A percentile compares a stretch with the other conserved stretches of the same genome.
These are phyloP conservation scores for Dryas integrifolia DNA, from an alignment of 331 rosid genomes.

Conservation along the genomic window DNA sequence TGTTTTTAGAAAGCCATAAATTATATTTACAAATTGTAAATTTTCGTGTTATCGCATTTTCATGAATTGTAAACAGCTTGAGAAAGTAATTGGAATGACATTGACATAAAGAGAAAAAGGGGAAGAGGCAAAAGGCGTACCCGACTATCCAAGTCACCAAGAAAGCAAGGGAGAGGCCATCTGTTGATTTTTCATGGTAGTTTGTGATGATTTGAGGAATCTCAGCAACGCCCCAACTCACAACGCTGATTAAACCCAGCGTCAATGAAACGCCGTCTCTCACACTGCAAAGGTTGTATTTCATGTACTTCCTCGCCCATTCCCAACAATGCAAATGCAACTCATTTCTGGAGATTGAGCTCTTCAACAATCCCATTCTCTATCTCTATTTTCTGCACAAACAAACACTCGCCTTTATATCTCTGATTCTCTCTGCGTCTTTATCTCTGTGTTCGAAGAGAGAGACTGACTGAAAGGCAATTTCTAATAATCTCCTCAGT, in stretches of 20 bases:
- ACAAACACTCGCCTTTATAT: no score
- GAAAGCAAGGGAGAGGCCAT: constrained; percentile 69
- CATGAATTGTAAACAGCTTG: no score
- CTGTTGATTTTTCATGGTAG: constrained; percentile 53
- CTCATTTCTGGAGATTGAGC: neutral
- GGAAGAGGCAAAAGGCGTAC: constrained; percentile 26
- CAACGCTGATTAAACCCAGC: constrained; percentile 61
- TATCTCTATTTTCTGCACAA: no score
- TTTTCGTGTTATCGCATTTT: no score
- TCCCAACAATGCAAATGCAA: constrained; percentile 44
- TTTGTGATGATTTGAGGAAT: constrained; percentile 76
- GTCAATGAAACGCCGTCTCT: constrained; percentile 51
- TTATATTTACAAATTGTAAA: no score
- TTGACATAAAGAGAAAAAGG: neutral
- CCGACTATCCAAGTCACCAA: constrained; percentile 77
- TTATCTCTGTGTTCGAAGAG: no score
- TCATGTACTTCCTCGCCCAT: constrained; percentile 37
- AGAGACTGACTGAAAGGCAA: no score
- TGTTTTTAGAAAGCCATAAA: no score
- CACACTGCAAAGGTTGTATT: constrained; percentile 37
- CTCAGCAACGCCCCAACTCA: constrained; percentile 79
- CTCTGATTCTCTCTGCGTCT: no score
- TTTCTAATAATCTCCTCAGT: no score
- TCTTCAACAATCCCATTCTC: no score
- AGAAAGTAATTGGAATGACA: neutral